Percentiles rank a stretch among this genome's conserved stretches.
These are phyloP conservation scores for Mycocentrospora acerina DNA, from an alignment of 2,329 filamentous ascomycete species.

Conservation along the genomic window DNA sequence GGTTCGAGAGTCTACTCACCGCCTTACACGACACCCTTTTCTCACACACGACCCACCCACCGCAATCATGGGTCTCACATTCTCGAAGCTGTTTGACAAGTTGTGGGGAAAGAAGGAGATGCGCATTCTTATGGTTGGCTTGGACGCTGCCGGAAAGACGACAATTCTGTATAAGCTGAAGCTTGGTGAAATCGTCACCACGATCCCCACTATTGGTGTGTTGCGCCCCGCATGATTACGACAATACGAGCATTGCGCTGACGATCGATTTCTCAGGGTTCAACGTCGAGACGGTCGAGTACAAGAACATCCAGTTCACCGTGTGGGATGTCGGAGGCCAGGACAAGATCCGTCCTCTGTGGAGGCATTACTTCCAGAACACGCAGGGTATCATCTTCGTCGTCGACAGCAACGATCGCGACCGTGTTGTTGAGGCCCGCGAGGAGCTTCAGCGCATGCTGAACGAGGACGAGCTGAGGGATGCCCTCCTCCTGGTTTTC, in stretches of 20 bases:
- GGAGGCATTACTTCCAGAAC: constrained; percentile 95
- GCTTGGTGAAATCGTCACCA: constrained; percentile 96
- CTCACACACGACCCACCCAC: constrained; percentile 36
- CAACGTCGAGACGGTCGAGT: constrained; percentile 98
- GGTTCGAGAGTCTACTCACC: constrained; percentile 43
- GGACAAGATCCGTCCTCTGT: constrained; percentile 96
- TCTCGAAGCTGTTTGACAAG: constrained; percentile 97
- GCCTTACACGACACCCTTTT: constrained; percentile 19
- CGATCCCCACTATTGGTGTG: constrained; percentile 87
- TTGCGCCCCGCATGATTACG: constrained; percentile 12
- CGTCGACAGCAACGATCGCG: constrained; percentile 90
- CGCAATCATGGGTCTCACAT: constrained; percentile 85
- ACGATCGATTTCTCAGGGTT: constrained; percentile 59
- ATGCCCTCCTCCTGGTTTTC: constrained; percentile 90
- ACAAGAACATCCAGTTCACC: constrained; percentile 99
- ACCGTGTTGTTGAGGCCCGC: constrained; percentile 87
- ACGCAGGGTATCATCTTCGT: constrained; percentile 99
- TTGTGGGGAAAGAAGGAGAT: constrained; percentile 99
- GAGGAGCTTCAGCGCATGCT: constrained; percentile 96
- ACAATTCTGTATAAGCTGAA: constrained; percentile 98
- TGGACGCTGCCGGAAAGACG: constrained; percentile 98
- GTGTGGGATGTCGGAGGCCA: constrained; percentile 99
- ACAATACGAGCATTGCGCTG: constrained; percentile 19
- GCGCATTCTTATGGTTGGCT: constrained; percentile 95
- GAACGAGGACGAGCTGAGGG: constrained; percentile 97